Evolutionary conservation across 352 stramenopile genomes (phyloP).

Genomic region (Globisporangium alternatum): DNA sequence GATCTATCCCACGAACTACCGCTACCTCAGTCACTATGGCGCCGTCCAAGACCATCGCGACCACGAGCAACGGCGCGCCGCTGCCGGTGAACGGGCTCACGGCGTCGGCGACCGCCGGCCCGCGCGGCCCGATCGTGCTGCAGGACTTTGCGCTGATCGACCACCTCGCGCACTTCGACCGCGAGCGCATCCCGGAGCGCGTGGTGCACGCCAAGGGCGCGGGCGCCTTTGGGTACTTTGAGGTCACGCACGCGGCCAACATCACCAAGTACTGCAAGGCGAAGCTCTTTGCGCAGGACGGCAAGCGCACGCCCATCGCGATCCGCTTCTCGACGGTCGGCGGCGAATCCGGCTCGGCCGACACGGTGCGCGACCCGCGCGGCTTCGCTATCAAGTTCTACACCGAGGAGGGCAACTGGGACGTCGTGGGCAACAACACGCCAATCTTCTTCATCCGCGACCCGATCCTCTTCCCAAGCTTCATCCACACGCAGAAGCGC

Average conservation of each 20-base stretch:
- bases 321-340: slow-evolving; percentile 86
- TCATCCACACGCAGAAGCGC: slow-evolving; percentile 93
- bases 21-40: background rate
- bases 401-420: slow-evolving; percentile 93
- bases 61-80: slow-evolving; percentile 53
- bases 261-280: slow-evolving; percentile 65
- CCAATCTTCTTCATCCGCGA: slow-evolving; percentile 95
- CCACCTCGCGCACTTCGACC: slow-evolving; percentile 90
- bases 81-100: slow-evolving; percentile 63
- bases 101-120: slow-evolving; percentile 64
- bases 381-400: slow-evolving; percentile 95
- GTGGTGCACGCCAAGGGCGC: slow-evolving; percentile 91
- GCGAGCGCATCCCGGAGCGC: slow-evolving; percentile 89
- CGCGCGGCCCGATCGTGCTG: slow-evolving; percentile 57
- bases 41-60: slow-evolving; percentile 13
- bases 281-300: slow-evolving; percentile 71
- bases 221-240: slow-evolving; percentile 91
- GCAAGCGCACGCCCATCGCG: slow-evolving; percentile 85
- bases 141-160: slow-evolving; percentile 89
- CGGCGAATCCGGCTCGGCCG: slow-evolving; percentile 71
- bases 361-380: slow-evolving; percentile 86
- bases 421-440: slow-evolving; percentile 93
- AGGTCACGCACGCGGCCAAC: slow-evolving; percentile 62
- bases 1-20: background rate
- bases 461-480: slow-evolving; percentile 89